Base-by-base conservation (phyloP, 139 green algal genomes). In the Diplosphaera chodatii region DNA sequence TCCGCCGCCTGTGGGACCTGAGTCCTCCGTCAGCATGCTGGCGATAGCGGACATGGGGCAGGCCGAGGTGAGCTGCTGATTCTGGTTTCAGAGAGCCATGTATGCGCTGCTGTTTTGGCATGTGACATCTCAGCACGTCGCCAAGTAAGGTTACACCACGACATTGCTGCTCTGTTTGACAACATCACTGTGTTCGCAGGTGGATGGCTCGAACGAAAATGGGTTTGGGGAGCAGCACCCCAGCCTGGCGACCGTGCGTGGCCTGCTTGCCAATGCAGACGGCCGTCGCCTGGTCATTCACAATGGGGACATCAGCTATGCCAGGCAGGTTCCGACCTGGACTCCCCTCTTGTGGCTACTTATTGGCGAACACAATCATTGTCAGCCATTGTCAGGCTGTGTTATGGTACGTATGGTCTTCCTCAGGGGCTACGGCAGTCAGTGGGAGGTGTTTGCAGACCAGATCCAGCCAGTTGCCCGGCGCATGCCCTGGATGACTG, bases 401-500 rank as follows among this genome's bases (percentile, higher is more conserved):
- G n/a, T n/a, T n/a, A n/a, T n/a, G n/a, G n/a, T n/a, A n/a, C n/a
- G n/a, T n/a, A n/a, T n/a, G n/a, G n/a, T n/a, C n/a, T n/a, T n/a
- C n/a, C n/a, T 6, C 72, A 80, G 83, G 15, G 86, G 88, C 32
- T 88, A 86, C 73, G 67, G 30, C 30, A 64, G 69, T 1, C 76
- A 85, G 75, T 96, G 90, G 90, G 87, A 94, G 76, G 78, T 80
- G 31, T 96, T 84, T 77, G 80, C 84, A 28, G 77, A 89, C 62
- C 83, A 89, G 74, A 78, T 92, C n/a, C 69, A 82, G 67, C 82
- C 80, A 1, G 25, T 88, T 21, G 75, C 79, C 1, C 40, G 71
- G 4, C 23, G 55, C 10, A 56, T 93, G 74, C 87, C 88, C 2
- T 91, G 87, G 79, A 90, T 93, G 83, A 80, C 82, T 10, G 66